Evolutionary conservation across 2,329 filamentous ascomycete genomes (phyloP), one percentile per base, ranked within the genome.

Genomic region (Hansfordia pulvinata): DNA sequence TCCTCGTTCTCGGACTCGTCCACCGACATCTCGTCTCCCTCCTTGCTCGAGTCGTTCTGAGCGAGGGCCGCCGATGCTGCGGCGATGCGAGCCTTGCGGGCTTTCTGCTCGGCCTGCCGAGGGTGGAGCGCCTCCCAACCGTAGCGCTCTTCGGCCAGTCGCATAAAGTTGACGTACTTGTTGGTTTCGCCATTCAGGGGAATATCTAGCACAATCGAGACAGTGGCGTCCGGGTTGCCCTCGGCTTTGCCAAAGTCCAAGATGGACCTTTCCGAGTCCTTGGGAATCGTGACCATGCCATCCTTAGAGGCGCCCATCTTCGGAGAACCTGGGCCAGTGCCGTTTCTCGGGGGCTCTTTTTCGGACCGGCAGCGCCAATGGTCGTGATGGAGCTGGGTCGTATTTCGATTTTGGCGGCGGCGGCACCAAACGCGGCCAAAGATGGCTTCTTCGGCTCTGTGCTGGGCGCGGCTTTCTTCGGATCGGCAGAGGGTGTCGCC

Each of bases 81-180:
- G 5, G 83, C 85, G 28, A 94, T 86, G 30, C 85, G 78, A 11
- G 84, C 79, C 40, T 93, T 77, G 29, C 84, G 78, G 41, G 92
- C 84, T 36, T 82, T 76, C 36, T 90, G 83, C 17, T 86, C 86
- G 2, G 90, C 90, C 35, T 92, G 66, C 6, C 86, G 79, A 17
- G 90, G 90, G 47, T 96, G 86, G 19, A 96, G 64, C 1, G 88
- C 90, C 34, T 92, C 85, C 64, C 88, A 93, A 14, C 90, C 90
- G 49, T 94, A 96, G 35, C 78, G 80, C 36, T 92, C 85, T 52
- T 93, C 84, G 8, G 92, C 90, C 53, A 96, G 65, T 23, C 84
- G 82, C 43, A 88, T 86, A 38, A 96, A 94, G 50, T 96, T 96
- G 54, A 98, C 74, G 34, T 92, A 88, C 38, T 88, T 84, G 49